phyloP scores from a whole-genome alignment of 805 yeast species.

The Candida tammaniensis region DNA sequence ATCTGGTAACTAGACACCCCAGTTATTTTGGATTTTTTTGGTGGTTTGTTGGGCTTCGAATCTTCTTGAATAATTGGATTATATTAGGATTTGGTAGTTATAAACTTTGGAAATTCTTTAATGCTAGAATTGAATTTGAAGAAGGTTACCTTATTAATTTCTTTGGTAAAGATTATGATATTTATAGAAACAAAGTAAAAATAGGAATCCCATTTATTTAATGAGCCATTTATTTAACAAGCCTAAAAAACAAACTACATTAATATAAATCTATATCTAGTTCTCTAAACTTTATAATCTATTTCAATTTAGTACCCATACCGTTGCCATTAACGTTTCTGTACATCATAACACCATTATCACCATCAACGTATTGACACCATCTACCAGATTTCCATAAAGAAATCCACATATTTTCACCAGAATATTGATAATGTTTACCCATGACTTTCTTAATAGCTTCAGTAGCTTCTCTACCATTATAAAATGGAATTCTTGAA shows the following conservation, averaged over 20 bases:
- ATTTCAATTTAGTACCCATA: conserved; percentile 19
- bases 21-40: conserved; percentile 87
- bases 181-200: conserved; percentile 48
- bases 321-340: conserved; percentile 62
- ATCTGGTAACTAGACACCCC: conserved; percentile 73
- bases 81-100: conserved; percentile 51
- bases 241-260: not conserved
- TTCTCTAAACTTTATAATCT: not conserved
- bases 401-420: conserved; percentile 70
- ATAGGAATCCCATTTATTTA: conserved; percentile 46
- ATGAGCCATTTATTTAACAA: not conserved
- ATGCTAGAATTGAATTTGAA: conserved; percentile 64
- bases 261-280: not conserved
- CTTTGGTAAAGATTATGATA: conserved; percentile 64
- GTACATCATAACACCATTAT: conserved; percentile 68
- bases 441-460: conserved; percentile 86
- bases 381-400: conserved; percentile 62
- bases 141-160: conserved; percentile 63
- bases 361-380: conserved; percentile 75
- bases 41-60: conserved; percentile 90
- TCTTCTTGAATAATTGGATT: conserved; percentile 65
- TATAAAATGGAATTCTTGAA: conserved; percentile 83
- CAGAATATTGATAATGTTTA: conserved; percentile 62
- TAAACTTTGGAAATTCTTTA: conserved; percentile 71
- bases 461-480: conserved; percentile 75